Base-by-base conservation (phyloP, 1,139 yeast genomes). In the Groenewaldozyma sp. region DNA sequence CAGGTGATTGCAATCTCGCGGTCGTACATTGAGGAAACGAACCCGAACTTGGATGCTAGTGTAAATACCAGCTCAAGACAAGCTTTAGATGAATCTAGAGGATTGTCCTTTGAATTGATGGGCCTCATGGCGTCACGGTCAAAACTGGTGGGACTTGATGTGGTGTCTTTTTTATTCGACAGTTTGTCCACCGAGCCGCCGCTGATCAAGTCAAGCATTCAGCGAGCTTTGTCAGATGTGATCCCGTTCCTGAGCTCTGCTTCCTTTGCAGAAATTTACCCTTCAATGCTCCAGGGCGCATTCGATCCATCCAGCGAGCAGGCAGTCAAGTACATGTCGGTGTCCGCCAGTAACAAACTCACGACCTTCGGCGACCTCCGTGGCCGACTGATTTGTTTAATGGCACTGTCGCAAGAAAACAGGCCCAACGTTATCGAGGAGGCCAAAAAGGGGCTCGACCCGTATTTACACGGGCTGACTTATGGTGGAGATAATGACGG, bases 361-460 rank as follows among this genome's bases (percentile, higher is more conserved):
- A 82, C 78, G 50, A 77, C 82, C 1, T 87, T 87, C 51, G 54
- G 67, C 39, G 88, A 86, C 55, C 58, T 82, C 0, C 74, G 74
- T 33, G 84, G 93, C 0, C 68, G 96, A 45, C 54, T 73, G 39
- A 62, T 84, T 31, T 80, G 91, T 53, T 58, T 87, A 16, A 58
- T 81, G 38, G 95, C 87, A 6, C 61, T 84, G 9, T 62, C 74
- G 14, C 60, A 59, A 3, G 50, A 45, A 3, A 82, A 81, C 49
- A 67, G 82, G 39, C 69, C 84, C 1, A 95, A 86, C 48, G 74
- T 80, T 0, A 65, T 78, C 11, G 95, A 87, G 52, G 96, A 87
- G 57, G 81, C 95, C 0, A 60, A 60, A n/a, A 75, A 75, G 45
- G 97, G 97, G 0, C 65, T 91, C 22, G 78, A 84, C 54, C 96